Evolutionary conservation across 345 rosid species (phyloP).

Genomic region (Hibiscus mutabilis): DNA sequence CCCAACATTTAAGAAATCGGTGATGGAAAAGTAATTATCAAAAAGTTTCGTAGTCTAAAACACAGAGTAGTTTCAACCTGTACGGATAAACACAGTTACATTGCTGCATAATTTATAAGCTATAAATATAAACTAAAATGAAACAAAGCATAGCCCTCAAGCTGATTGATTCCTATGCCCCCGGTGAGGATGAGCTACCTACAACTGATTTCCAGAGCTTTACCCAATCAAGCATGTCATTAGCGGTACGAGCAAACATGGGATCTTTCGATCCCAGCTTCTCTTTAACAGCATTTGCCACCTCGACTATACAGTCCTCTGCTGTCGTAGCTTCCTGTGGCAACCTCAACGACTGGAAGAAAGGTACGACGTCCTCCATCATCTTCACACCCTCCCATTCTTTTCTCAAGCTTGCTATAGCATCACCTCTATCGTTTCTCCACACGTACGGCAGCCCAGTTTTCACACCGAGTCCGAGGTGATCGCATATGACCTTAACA

Average conservation of each 20-base stretch:
- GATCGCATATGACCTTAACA: slow-evolving; percentile 70
- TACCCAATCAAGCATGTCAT: slow-evolving; percentile 69
- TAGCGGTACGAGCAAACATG: slow-evolving; percentile 61
- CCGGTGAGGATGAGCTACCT: slow-evolving; percentile 19
- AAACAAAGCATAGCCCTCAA: not conserved
- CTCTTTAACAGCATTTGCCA: slow-evolving; percentile 59
- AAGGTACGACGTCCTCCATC: slow-evolving; percentile 84
- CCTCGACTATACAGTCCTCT: slow-evolving; percentile 65
- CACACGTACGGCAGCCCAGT: slow-evolving; percentile 84
- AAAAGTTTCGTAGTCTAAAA: not conserved
- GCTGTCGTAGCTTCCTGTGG: slow-evolving; percentile 43
- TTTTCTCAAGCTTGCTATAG: slow-evolving; percentile 75
- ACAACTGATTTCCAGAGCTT: slow-evolving; percentile 63
- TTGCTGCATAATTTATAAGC: not conserved
- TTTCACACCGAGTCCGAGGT: slow-evolving; percentile 76
- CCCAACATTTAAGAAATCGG: too few species aligned
- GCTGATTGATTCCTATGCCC: slow-evolving; percentile 6
- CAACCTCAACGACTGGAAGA: slow-evolving; percentile 65
- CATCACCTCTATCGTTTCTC: slow-evolving; percentile 82
- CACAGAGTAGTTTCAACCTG: not conserved
- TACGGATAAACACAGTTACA: not conserved
- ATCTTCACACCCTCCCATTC: slow-evolving; percentile 97
- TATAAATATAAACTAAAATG: not conserved
- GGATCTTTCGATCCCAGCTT: slow-evolving; percentile 53
- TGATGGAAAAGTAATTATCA: not conserved